phyloP scores from a whole-genome alignment of 805 yeast species.

The Grigorovia transvaalensis region DNA sequence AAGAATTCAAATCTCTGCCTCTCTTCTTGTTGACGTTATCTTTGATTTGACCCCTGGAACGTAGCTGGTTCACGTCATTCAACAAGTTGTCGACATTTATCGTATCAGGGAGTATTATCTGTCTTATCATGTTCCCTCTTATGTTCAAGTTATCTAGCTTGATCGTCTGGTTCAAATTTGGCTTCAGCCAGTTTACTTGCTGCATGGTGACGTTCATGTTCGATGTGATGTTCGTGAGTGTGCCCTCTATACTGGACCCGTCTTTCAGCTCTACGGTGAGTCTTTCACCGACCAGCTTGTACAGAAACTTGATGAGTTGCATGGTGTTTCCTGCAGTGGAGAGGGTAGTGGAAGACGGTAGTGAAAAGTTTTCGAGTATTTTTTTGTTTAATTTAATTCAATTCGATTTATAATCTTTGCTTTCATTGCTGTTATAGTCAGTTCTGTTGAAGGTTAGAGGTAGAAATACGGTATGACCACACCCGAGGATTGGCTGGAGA shows the following conservation, averaged over 20 bases:
- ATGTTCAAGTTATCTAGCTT: slow-evolving; percentile 65
- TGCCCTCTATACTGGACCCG: slow-evolving; percentile 80
- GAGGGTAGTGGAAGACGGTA: too few species aligned
- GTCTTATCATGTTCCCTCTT: slow-evolving; percentile 82
- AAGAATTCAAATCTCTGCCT: slow-evolving; percentile 13
- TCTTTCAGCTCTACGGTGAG: slow-evolving; percentile 87
- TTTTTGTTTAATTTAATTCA: too few species aligned
- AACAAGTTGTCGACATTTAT: slow-evolving; percentile 59
- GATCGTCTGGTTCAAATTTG: slow-evolving; percentile 19
- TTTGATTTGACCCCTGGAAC: slow-evolving; percentile 21
- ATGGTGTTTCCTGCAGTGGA: slow-evolving; percentile 11
- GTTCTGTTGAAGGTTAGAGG: too few species aligned
- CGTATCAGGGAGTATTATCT: slow-evolving; percentile 76
- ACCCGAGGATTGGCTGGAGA: slow-evolving; percentile 95
- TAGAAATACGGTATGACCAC: slow-evolving; percentile 37
- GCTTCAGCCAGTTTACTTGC: slow-evolving; percentile 43
- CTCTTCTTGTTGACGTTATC: slow-evolving; percentile 19
- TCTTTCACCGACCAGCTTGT: slow-evolving; percentile 38
- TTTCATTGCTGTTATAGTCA: too few species aligned
- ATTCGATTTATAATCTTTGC: too few species aligned
- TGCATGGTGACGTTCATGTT: slow-evolving; percentile 84
- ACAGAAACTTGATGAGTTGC: slow-evolving; percentile 35
- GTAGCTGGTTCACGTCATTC: slow-evolving; percentile 18
- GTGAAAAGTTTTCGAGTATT: neutral
- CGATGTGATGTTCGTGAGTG: slow-evolving; percentile 75